Evolutionary conservation across 768 basidiomycete genomes (phyloP), one percentile per base, ranked within the genome.

Genomic region (Crucibulum laeve): DNA sequence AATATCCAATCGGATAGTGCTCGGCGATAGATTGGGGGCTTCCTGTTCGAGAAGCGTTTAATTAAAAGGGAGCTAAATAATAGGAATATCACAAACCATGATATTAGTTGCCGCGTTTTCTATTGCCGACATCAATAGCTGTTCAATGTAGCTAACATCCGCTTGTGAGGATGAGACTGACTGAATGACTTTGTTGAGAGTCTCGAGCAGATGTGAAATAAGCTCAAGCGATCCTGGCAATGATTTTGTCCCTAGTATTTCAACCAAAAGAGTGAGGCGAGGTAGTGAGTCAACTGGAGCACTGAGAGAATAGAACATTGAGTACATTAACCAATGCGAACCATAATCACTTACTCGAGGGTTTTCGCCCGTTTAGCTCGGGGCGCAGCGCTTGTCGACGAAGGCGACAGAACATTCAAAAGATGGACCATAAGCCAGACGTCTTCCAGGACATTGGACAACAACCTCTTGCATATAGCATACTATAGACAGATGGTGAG

Each of bases 121-220:
- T 18, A 94, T 71, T 1, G 87, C 87, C 7, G 84, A 82, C 76
- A 95, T 86, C 17, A 95, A 58, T 44, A 91, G 72, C 60, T 95
- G 93, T 58, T 90, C 82, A 8, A 87, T 65, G 52, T 90, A 95
- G 50, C 73, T 82, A 14, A 82, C 73, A 40, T 87, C 88, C n/a
- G 81, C 76, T 24, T 73, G 70, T 4, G 74, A 62, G 25, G 74
- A 57, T 5, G 79, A 69, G 4, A 77, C 65, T 13, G 76, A 69
- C 42, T 80, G 81, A 2, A 80, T 65, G 11, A 92, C 71, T 42
- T 71, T 78, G 52, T 76, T 80, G 24, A 96, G 68, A 0, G 81
- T 79, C 30, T 90, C 86, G 30, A 97, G 67, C 4, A 94, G 69
- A 36, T 69, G 72, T 0, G 83, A 76, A 34, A 93, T 70, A 35